phyloP scores from a whole-genome alignment of 75 land plant species.

The Chamaecyparis obtusa region DNA sequence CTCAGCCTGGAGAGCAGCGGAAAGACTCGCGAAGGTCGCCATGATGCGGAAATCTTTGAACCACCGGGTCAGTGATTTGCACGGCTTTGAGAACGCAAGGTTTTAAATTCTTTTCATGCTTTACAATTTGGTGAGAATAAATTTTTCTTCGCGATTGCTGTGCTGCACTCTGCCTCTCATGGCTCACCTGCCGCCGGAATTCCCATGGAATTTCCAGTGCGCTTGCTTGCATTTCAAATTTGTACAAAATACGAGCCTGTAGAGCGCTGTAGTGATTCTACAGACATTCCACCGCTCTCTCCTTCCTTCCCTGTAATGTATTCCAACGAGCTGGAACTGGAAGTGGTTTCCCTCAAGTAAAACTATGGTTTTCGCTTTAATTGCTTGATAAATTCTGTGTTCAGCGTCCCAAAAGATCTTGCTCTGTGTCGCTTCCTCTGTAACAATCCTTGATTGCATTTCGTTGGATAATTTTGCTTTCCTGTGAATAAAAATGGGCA shows the following conservation, averaged over 20 bases:
- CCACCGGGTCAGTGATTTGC: constrained; percentile 14
- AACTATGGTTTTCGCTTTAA: background rate
- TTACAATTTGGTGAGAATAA: background rate
- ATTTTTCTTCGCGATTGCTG: background rate
- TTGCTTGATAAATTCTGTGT: background rate
- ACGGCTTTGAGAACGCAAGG: constrained; percentile 21
- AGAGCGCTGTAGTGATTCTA: background rate
- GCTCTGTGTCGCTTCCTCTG: background rate
- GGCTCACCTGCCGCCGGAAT: background rate
- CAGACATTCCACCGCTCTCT: background rate
- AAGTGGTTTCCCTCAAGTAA: background rate
- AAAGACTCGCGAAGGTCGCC: constrained; percentile 15
- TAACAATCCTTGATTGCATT: background rate
- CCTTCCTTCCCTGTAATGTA: background rate
- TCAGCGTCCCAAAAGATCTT: background rate
- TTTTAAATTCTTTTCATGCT: constrained; percentile 9
- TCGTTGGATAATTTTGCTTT: background rate
- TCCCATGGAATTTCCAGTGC: background rate
- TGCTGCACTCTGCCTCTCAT: background rate
- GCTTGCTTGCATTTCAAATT: background rate
- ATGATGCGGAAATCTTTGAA: constrained; percentile 19
- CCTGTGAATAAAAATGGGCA: background rate
- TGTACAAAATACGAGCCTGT: background rate
- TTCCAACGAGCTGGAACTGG: background rate
- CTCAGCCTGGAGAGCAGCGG: constrained; percentile 19